A percentile compares a stretch with the other conserved stretches of the same genome.
phyloP scores from a whole-genome alignment of 208 protist species.

The Wallacemonas rigidus region DNA sequence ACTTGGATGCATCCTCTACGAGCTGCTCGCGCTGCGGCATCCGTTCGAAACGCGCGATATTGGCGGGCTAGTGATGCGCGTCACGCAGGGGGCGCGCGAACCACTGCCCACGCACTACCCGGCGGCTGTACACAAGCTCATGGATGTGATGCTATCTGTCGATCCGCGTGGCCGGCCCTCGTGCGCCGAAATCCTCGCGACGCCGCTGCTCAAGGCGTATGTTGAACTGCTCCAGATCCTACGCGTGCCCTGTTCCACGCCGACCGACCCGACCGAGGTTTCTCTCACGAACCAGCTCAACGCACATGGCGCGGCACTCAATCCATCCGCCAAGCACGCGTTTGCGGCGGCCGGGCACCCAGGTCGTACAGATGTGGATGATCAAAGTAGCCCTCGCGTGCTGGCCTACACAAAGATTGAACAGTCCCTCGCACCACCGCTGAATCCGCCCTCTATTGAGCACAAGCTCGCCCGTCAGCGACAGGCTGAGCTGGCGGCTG shows the following conservation, averaged over 20 bases:
- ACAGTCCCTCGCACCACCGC: slow-evolving; percentile 23
- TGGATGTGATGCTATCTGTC: slow-evolving; percentile 66
- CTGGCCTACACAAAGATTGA: slow-evolving; percentile 38
- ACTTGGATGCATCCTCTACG: slow-evolving; percentile 92
- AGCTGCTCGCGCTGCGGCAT: slow-evolving; percentile 83
- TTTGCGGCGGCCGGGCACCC: neutral
- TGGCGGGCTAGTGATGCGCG: slow-evolving; percentile 67
- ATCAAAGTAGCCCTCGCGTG: neutral
- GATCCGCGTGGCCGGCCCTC: slow-evolving; percentile 54
- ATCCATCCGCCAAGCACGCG: slow-evolving; percentile 3
- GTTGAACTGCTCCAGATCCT: slow-evolving; percentile 35
- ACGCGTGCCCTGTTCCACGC: slow-evolving; percentile 33
- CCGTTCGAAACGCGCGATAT: slow-evolving; percentile 86
- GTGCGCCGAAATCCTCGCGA: slow-evolving; percentile 67
- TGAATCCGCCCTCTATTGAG: slow-evolving; percentile 50
- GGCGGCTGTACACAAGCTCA: slow-evolving; percentile 39
- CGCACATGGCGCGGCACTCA: slow-evolving; percentile 20
- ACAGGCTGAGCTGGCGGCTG: slow-evolving; percentile 17
- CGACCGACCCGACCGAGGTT: slow-evolving; percentile 29
- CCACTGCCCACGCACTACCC: slow-evolving; percentile 78
- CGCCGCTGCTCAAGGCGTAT: slow-evolving; percentile 54
- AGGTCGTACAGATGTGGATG: neutral
- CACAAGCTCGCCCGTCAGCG: slow-evolving; percentile 28
- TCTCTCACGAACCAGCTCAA: slow-evolving; percentile 40
- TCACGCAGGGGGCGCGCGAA: slow-evolving; percentile 67